Evolutionary conservation across 495 filamentous ascomycete species (phyloP).

Genomic region (Penicillium daleae): DNA sequence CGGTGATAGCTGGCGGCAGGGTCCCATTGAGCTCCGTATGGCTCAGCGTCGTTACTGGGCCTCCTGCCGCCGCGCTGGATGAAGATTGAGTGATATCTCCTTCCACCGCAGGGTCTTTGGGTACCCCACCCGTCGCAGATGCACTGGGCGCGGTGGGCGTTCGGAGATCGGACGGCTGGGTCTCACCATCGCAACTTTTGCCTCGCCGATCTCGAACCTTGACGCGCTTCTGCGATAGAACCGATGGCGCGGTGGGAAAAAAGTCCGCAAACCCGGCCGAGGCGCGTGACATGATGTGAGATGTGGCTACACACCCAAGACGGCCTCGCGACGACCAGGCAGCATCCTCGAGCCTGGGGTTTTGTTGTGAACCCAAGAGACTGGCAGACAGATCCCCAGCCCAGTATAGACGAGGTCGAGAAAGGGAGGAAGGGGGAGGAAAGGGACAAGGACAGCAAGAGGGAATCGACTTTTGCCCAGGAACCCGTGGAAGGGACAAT

Average conservation of each 20-base stretch:
- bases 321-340: slow-evolving; percentile 39
- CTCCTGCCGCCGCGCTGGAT: slow-evolving; percentile 53
- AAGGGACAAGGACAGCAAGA: background rate
- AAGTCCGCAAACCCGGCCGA: slow-evolving; percentile 85
- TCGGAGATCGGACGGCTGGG: slow-evolving; percentile 5
- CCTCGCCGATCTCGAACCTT: slow-evolving; percentile 45
- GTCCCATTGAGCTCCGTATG: slow-evolving; percentile 50
- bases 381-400: slow-evolving; percentile 31
- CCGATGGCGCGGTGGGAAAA: slow-evolving; percentile 82
- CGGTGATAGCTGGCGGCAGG: slow-evolving; percentile 28
- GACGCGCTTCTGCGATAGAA: slow-evolving; percentile 59
- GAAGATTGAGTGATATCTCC: slow-evolving; percentile 16
- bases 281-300: slow-evolving; percentile 74
- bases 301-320: slow-evolving; percentile 51
- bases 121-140: slow-evolving; percentile 23
- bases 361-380: slow-evolving; percentile 28
- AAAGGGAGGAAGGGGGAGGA: slow-evolving; percentile 2
- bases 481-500: slow-evolving; percentile 8
- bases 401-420: slow-evolving; percentile 8
- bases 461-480: background rate
- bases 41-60: slow-evolving; percentile 68
- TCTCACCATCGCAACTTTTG: slow-evolving; percentile 30
- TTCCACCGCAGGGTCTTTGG: slow-evolving; percentile 16
- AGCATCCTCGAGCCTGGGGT: slow-evolving; percentile 47
- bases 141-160: slow-evolving; percentile 15